Evolutionary conservation across 2,329 filamentous ascomycete species (phyloP), one percentile per base, ranked within the genome.

Genomic region (Calonectria crousiana): DNA sequence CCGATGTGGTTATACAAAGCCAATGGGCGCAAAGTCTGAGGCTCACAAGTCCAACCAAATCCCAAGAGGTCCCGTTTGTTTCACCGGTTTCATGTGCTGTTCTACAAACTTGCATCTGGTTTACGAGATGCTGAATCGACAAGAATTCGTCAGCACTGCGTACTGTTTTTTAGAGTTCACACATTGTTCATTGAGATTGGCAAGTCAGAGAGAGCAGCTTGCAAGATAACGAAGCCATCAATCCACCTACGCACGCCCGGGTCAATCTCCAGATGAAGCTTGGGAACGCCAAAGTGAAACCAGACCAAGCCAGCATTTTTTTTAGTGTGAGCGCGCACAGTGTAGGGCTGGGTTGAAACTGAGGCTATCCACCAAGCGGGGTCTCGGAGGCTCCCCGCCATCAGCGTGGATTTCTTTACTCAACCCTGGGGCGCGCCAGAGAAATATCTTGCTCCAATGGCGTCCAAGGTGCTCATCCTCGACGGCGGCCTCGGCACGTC

Each of bases 401-500:
- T 64, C 67, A 41, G 60, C 60, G 44, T 65, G n/a, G 26, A 30
- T 64, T 67, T 26, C 26, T 34, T 28, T 53, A 44, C 28, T 64
- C 69, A 64, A 30, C 34, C 26, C 44, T n/a, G 32, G 38, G 58
- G 30, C 34, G 41, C n/a, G 41, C 47, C 32, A 41, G 16, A 36
- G 11, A 62, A 47, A 47, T n/a, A 30, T 36, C 47, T 62, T n/a
- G 5, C 20, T 49, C 67, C 32, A 74, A 81, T 78, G 79, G 76
- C 81, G 30, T 64, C 83, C 79, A 75, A 79, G 51, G 80, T 90
- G 73, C 83, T 87, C 75, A 84, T 94, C 64, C 88, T 94, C 49
- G 92, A 94, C 80, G 92, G 93, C 68, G 92, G 92, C 10, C 88
- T 94, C 28, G 92, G 93, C 41, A 94, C 93, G 3, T 90, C 91